Conservation (phyloP, 1,284 basidiomycete species). For the Gomphus bonarii region DNA sequence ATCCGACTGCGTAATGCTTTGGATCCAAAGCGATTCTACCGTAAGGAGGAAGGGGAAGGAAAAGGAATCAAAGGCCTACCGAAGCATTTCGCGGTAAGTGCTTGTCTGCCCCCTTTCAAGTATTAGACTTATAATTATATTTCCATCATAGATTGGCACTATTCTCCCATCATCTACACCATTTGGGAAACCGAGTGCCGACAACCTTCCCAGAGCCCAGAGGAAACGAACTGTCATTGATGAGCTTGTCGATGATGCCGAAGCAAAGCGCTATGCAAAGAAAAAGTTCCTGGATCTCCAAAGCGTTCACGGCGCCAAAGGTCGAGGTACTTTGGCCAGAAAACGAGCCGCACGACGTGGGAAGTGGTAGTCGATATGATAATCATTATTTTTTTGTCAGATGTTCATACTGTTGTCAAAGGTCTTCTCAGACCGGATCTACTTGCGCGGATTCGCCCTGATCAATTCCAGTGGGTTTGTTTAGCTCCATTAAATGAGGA, state of each 20-base stretch:
- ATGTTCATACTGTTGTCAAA: background rate
- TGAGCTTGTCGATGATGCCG: slow-evolving; percentile 76
- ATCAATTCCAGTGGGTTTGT: background rate
- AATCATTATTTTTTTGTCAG: background rate
- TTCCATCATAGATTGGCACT: slow-evolving; percentile 65
- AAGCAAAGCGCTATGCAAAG: slow-evolving; percentile 83
- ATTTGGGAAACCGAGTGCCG: slow-evolving; percentile 62
- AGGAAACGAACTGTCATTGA: slow-evolving; percentile 81
- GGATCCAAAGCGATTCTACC: slow-evolving; percentile 94
- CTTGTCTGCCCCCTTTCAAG: background rate
- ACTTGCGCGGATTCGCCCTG: background rate
- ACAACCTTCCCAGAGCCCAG: slow-evolving; percentile 58
- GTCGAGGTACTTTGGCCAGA: background rate
- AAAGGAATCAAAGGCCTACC: slow-evolving; percentile 80
- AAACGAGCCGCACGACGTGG: slow-evolving; percentile 11
- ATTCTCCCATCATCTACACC: slow-evolving; percentile 70
- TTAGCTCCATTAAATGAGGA: background rate
- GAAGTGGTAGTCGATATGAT: slow-evolving; percentile 51
- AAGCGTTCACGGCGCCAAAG: slow-evolving; percentile 45
- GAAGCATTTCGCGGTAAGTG: slow-evolving; percentile 79
- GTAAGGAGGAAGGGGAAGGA: slow-evolving; percentile 73
- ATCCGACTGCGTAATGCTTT: slow-evolving; percentile 85
- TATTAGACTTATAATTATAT: slow-evolving; percentile 6
- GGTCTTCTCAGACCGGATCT: background rate
- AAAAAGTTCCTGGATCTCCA: slow-evolving; percentile 87